Evolutionary conservation across 2,329 filamentous ascomycete species (phyloP).

Genomic region (Stylonectria norvegica): DNA sequence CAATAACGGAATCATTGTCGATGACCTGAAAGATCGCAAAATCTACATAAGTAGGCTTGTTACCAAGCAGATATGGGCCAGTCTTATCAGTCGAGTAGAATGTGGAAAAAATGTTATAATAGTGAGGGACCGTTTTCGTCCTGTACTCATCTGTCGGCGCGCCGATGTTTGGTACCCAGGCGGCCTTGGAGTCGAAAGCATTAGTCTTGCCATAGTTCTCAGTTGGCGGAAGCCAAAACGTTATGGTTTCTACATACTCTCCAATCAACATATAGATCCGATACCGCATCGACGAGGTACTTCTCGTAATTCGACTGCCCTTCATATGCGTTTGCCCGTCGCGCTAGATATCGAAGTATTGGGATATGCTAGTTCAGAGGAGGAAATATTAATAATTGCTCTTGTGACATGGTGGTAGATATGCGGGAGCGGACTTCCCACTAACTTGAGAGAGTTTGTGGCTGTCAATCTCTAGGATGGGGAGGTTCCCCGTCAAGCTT

Average conservation of each 20-base stretch:
- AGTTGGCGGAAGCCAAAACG: neutral
- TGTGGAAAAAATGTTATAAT: slow-evolving; percentile 28
- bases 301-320: slow-evolving; percentile 36
- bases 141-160: slow-evolving; percentile 30
- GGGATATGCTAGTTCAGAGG: neutral
- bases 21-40: slow-evolving; percentile 39
- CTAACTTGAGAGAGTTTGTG: neutral
- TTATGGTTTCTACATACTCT: slow-evolving; percentile 25
- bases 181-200: slow-evolving; percentile 2
- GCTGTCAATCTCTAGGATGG: neutral
- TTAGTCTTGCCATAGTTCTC: fast-evolving
- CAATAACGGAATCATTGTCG: slow-evolving; percentile 34
- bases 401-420: too few species aligned
- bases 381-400: neutral
- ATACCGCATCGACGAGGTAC: slow-evolving; percentile 34
- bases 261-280: slow-evolving; percentile 40
- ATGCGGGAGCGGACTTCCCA: neutral
- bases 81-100: slow-evolving; percentile 27
- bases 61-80: slow-evolving; percentile 37
- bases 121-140: slow-evolving; percentile 26
- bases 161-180: slow-evolving; percentile 28
- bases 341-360: slow-evolving; percentile 35
- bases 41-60: slow-evolving; percentile 36
- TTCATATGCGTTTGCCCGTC: slow-evolving; percentile 35
- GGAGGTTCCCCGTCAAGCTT: neutral